Percentiles rank a stretch among this genome's conserved stretches.
Conservation (phyloP, 768 basidiomycete species). For the Pleurotus ostreatus region DNA sequence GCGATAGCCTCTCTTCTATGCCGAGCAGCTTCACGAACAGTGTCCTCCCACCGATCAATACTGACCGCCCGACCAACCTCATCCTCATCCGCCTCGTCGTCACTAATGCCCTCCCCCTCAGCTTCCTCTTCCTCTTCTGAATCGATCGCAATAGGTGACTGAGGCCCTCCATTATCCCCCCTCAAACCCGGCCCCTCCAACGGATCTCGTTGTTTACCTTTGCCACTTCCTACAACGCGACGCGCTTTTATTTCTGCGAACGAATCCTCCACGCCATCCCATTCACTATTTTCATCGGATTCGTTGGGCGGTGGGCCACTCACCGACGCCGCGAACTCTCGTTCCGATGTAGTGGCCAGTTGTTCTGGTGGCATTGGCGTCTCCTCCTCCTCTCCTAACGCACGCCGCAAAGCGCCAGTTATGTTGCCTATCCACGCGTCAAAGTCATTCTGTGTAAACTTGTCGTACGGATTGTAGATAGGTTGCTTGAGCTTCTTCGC, state of each 20-base stretch:
- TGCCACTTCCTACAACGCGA: slow-evolving; percentile 28
- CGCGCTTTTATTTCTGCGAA: slow-evolving; percentile 51
- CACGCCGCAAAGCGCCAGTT: slow-evolving; percentile 50
- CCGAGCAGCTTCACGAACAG: slow-evolving; percentile 4
- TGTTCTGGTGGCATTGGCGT: slow-evolving; percentile 13
- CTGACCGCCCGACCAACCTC: slow-evolving; percentile 2
- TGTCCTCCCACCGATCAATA: slow-evolving; percentile 4
- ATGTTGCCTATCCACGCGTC: slow-evolving; percentile 69
- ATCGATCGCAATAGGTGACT: slow-evolving; percentile 45
- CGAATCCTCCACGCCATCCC: slow-evolving; percentile 44
- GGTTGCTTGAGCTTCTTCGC: slow-evolving; percentile 34
- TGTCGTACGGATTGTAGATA: slow-evolving; percentile 69
- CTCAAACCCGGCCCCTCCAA: slow-evolving; percentile 55
- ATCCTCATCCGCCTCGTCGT: slow-evolving; percentile 15
- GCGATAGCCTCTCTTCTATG: slow-evolving; percentile 6
- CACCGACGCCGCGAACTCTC: slow-evolving; percentile 15
- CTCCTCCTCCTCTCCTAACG: slow-evolving; percentile 46
- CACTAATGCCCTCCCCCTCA: slow-evolving; percentile 13
- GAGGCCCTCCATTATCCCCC: slow-evolving; percentile 24
- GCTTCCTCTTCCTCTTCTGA: slow-evolving; percentile 28
- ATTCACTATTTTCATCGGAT: slow-evolving; percentile 21
- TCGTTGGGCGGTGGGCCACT: slow-evolving; percentile 13
- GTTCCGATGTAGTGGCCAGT: slow-evolving; percentile 3
- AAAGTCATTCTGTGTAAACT: slow-evolving; percentile 64
- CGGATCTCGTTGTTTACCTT: slow-evolving; percentile 62